Conservation (phyloP, 148 eudicot genomes). For the Euryodendron excelsum region DNA sequence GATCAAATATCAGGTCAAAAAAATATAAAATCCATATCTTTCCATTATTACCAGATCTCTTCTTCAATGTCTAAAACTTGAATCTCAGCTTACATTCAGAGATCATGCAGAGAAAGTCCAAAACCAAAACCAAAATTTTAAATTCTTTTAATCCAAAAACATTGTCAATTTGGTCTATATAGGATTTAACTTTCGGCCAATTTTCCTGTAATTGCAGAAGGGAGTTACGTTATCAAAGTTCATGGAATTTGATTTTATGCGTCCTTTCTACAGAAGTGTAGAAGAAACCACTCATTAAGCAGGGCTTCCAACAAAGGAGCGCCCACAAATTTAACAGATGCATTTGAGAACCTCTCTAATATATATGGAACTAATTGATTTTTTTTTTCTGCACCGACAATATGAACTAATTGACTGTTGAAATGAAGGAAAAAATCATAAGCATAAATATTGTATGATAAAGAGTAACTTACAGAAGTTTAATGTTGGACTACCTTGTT, state of each 20-base stretch:
- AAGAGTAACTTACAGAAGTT: no score
- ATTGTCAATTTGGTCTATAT: background rate
- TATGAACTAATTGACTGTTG: background rate
- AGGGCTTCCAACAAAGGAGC: background rate
- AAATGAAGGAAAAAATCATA: no score
- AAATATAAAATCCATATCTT: background rate
- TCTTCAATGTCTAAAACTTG: background rate
- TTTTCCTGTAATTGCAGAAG: background rate
- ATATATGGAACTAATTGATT: background rate
- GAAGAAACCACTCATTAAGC: background rate
- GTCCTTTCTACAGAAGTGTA: background rate
- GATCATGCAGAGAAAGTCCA: background rate
- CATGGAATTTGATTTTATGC: background rate
- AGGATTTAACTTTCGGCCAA: background rate
- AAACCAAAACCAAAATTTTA: background rate
- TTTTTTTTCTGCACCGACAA: no score
- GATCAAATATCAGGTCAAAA: background rate
- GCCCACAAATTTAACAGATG: background rate
- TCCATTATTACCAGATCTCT: no score
- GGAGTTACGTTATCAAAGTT: background rate
- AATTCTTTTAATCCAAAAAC: background rate
- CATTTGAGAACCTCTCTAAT: background rate
- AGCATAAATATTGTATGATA: no score
- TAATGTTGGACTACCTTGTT: no score
- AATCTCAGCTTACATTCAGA: constrained; percentile 1